A percentile compares a stretch with the other conserved stretches of the same genome.
Evolutionary conservation across 495 filamentous ascomycete genomes (phyloP).

Genomic region (Staphylotrichum tortipilum): DNA sequence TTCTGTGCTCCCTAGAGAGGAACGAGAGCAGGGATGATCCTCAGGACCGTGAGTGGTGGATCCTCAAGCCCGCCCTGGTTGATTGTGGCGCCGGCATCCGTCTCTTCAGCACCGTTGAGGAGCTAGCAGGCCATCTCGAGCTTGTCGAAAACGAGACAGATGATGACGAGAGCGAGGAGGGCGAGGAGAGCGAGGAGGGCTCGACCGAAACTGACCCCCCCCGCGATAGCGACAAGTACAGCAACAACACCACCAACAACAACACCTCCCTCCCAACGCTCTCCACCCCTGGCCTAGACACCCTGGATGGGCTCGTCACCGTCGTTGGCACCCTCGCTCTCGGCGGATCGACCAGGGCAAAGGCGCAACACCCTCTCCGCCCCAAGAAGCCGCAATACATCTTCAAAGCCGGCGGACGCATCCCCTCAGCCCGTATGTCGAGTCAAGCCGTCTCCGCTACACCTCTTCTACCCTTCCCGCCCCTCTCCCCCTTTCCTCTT

Average conservation of each 20-base stretch:
- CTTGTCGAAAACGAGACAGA: conserved; percentile 46
- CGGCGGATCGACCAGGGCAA: not conserved
- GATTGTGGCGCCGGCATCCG: conserved; percentile 71
- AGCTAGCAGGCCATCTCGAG: conserved; percentile 60
- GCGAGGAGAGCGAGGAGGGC: not conserved
- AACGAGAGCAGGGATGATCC: conserved; percentile 38
- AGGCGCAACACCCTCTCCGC: not conserved
- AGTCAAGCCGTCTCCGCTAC: no score
- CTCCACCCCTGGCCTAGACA: conserved; percentile 4
- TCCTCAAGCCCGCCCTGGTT: conserved; percentile 74
- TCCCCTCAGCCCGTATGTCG: conserved; percentile 44
- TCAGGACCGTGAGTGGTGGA: conserved; percentile 65
- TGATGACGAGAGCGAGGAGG: conserved; percentile 13
- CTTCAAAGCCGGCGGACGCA: conserved; percentile 36
- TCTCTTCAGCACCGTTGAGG: conserved; percentile 60
- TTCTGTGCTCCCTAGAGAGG: conserved; percentile 49
- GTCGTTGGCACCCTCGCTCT: not conserved
- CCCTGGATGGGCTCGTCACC: conserved; percentile 4
- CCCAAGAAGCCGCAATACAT: conserved; percentile 9
- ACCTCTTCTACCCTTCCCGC: no score
- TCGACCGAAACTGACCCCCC: not conserved
- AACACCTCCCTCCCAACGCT: not conserved
- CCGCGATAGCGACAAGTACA: not conserved
- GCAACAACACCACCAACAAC: not conserved
- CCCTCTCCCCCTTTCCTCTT: no score